Base-by-base conservation (phyloP, 2,329 filamentous ascomycete genomes). In the Stemphylium beticola region DNA sequence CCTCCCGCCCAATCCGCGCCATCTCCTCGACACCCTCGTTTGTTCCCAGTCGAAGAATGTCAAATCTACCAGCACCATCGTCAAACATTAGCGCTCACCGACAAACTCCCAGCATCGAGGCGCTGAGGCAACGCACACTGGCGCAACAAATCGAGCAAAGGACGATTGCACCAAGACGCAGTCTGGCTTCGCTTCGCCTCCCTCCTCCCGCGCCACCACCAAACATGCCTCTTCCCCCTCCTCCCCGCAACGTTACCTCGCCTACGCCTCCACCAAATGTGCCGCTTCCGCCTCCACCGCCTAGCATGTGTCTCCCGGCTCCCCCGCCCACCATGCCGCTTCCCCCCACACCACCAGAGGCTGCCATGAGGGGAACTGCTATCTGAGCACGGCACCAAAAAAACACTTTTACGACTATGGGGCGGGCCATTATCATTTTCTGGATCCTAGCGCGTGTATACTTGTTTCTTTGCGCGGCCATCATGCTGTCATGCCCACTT, bases 191-290 rank as follows among this genome's bases (percentile, higher is more conserved):
- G 1, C 72, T 77, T 12, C 70, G 72, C 1, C 62, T 81, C 2
- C 78, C 78, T 2, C 79, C 79, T 6, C 79, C 78, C 3, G 77
- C 76, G 4, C 79, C 79, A 3, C 79, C 79, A 18, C 79, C 79
- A 49, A 72, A 67, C 11, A 75, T 77, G 61, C 78, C 79, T n/a
- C 60, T 81, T 18, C 79, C 79, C n/a, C 57, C 68, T 10, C 72
- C 73, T 33, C 76, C 76, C 6, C 65, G 65, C 10, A 60, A 55
- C 38, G 42, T 56, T 24, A 44, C 53, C 9, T 46, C 53, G 11
- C 53, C 56, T 5, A 54, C 46, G 18, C 61, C 54, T 9, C 60
- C 63, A 14, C 60, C 61, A 4, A 58, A 39, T 7, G 57, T 61
- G 26, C 59, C 61, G 3, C 64, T 61, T 9, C 34, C 49, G 8